Evolutionary conservation across 208 protist species (phyloP).

Genomic region (Acanthamoeba healyi): DNA sequence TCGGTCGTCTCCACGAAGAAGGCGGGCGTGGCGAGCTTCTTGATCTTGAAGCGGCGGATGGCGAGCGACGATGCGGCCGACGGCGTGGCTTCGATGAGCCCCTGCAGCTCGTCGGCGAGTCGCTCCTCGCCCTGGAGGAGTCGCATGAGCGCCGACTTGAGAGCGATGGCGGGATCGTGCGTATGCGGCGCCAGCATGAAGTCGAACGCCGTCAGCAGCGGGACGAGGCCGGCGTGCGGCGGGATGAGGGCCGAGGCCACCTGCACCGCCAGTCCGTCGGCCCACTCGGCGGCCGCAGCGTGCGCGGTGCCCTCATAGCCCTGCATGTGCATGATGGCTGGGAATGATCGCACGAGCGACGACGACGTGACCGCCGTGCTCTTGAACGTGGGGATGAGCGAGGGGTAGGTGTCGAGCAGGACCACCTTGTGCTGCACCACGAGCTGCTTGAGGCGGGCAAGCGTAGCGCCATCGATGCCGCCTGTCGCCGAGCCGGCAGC

Average conservation of each 20-base stretch:
- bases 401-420: constrained; percentile 26
- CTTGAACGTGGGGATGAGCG: constrained; percentile 35
- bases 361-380: background rate
- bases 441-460: constrained; percentile 25
- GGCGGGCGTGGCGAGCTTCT: constrained; percentile 37
- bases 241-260: background rate
- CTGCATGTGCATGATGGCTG: background rate
- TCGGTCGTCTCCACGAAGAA: constrained; percentile 58
- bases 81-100: constrained; percentile 18
- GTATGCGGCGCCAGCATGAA: constrained; percentile 23
- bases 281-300: background rate
- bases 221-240: background rate
- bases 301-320: constrained; percentile 20
- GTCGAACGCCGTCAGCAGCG: constrained; percentile 39
- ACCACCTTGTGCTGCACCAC: constrained; percentile 12
- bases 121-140: constrained; percentile 39
- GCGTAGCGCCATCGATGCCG: background rate
- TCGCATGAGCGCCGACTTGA: constrained; percentile 45
- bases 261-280: background rate
- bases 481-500: no score
- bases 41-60: constrained; percentile 18
- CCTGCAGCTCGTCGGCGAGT: constrained; percentile 21
- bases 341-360: no score
- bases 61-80: background rate
- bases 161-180: constrained; percentile 21